A percentile compares a stretch with the other conserved stretches of the same genome.
Conservation (phyloP, 441 rosid species). For the Macaranga tanarius region DNA sequence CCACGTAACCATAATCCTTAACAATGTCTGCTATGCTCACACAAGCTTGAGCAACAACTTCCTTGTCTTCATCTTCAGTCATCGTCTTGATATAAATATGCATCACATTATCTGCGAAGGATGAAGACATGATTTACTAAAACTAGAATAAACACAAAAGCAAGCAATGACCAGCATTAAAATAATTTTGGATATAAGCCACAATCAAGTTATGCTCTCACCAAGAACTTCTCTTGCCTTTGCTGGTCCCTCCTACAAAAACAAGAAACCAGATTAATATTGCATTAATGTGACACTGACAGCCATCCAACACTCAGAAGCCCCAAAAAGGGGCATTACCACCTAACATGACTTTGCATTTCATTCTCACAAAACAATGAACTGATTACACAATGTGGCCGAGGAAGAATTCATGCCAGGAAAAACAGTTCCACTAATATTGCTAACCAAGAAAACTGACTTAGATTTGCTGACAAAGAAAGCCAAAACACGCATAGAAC, state of each 20-base stretch:
- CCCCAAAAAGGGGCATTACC: background rate
- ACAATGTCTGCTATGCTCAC: constrained; percentile 78
- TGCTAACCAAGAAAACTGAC: background rate
- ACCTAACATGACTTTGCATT: background rate
- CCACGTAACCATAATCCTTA: constrained; percentile 79
- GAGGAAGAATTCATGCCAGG: background rate
- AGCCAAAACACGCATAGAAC: background rate
- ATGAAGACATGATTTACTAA: constrained; percentile 23
- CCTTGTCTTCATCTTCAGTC: constrained; percentile 95
- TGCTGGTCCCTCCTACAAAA: constrained; percentile 63
- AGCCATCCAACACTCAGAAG: constrained; percentile 7
- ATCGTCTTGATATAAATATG: constrained; percentile 72
- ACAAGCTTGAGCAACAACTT: constrained; percentile 97
- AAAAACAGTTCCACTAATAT: background rate
- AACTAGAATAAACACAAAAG: constrained; percentile 18
- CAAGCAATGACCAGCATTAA: constrained; percentile 7
- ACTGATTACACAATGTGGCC: background rate
- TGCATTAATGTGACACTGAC: constrained; percentile 9
- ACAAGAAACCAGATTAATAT: constrained; percentile 25
- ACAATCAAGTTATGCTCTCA: constrained; percentile 30
- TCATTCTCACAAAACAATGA: background rate
- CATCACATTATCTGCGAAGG: constrained; percentile 69
- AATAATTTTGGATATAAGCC: constrained; percentile 14
- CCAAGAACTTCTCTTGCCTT: constrained; percentile 84
- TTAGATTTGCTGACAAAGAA: background rate